These are phyloP conservation scores for Pythium monospermum DNA, from an alignment of 352 stramenopile genomes.

Conservation along the genomic window DNA sequence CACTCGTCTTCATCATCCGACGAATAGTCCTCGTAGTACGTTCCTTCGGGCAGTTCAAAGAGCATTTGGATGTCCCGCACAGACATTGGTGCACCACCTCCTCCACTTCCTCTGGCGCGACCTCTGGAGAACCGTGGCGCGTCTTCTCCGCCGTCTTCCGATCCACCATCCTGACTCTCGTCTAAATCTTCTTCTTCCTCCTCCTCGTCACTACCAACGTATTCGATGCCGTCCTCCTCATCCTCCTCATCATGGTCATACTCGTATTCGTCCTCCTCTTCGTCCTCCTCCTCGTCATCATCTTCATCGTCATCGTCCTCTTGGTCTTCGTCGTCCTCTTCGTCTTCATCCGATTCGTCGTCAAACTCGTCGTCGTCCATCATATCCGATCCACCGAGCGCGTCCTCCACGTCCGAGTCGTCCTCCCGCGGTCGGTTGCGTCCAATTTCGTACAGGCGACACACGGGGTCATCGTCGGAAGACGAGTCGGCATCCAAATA, in stretches of 20 bases:
- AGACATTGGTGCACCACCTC: constrained; percentile 8
- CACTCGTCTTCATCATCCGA: constrained; percentile 70
- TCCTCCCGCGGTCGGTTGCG: constrained; percentile 80
- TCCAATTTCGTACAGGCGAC: constrained; percentile 84
- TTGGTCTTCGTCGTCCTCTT: constrained; percentile 33
- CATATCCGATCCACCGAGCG: constrained; percentile 54
- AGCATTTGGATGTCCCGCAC: constrained; percentile 58
- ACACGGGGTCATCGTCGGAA: constrained; percentile 72
- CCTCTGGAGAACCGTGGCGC: constrained; percentile 11
- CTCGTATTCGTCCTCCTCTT: constrained; percentile 32
- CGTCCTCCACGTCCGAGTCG: constrained; percentile 84
- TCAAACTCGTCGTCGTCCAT: constrained; percentile 81
- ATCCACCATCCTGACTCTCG: constrained; percentile 30
- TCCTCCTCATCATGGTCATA: constrained; percentile 30
- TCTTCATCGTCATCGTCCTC: constrained; percentile 48
- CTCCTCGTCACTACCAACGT: constrained; percentile 23
- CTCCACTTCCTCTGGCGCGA: constrained; percentile 13
- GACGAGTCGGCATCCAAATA: constrained; percentile 58
- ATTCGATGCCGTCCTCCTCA: constrained; percentile 20
- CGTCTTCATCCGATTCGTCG: constrained; percentile 45
- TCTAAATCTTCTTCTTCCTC: constrained; percentile 31
- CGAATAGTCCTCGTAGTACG: constrained; percentile 74
- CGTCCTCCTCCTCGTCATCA: constrained; percentile 44
- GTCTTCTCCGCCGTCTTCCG: constrained; percentile 25
- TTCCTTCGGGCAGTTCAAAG: constrained; percentile 62